Base-by-base conservation (phyloP, 2,329 filamentous ascomycete species). In the Xylariales sp. region DNA sequence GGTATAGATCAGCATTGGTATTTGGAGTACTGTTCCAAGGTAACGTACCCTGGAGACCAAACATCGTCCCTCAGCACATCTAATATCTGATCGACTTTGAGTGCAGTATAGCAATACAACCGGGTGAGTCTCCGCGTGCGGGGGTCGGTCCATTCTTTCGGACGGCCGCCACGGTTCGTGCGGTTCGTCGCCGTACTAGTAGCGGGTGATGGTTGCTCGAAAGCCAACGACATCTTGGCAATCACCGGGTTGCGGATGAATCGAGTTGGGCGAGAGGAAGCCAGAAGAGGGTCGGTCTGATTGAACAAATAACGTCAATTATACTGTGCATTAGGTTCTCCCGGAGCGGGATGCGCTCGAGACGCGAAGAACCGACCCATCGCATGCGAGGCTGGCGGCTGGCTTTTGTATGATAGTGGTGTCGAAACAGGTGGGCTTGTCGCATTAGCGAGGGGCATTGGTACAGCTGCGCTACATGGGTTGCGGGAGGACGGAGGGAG, bases 21-120 rank as follows among this genome's bases (percentile, higher is more conserved):
- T n/a, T n/a, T n/a, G n/a, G n/a, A n/a, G n/a, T n/a, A n/a, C n/a
- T n/a, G n/a, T n/a, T n/a, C n/a, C n/a, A 27, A 12, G 11, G 28
- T 20, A 27, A 55, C 66, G 42, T 60, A 76, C 73, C 70, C 66
- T 32, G 69, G 72, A 46, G 56, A 60, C 54, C 64, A 71, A 24
- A 64, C 59, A 22, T 66, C 64, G 25, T 70, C 63, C 16, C 69
- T 66, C 43, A 80, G 64, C 11, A 72, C 63, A 8, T 64, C 60
- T 34, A 69, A 58, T 16, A 78, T 78, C 56, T 70, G 69, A 3
- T 69, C 60, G 11, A 78, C 60, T 1, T 70, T 68, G 4, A 80
- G 61, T 0, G 64, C 74, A 0, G 75, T 80, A 51, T 75, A 79
- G 42, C 78, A 59, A 47, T 80, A 80, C 6, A 80, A 68, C 6